These are phyloP conservation scores for Aspergillus phoenicis DNA, from an alignment of 2,329 filamentous ascomycete genomes.

Conservation along the genomic window DNA sequence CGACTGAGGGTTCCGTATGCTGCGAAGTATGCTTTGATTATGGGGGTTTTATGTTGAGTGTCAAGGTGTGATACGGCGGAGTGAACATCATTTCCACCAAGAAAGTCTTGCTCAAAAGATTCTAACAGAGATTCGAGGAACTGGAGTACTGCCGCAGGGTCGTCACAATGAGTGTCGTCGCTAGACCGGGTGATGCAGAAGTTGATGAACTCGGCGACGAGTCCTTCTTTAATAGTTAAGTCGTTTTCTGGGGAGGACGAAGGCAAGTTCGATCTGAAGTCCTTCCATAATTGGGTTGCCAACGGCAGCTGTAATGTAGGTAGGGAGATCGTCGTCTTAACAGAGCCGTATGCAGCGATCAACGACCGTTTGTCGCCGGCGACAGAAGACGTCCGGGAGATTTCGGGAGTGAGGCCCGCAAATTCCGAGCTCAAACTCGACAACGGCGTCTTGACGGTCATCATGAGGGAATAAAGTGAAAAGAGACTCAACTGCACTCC, in stretches of 20 bases:
- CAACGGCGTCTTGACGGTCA: background rate
- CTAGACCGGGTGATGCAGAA: background rate
- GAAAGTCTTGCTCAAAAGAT: background rate
- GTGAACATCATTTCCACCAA: background rate
- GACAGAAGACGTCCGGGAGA: constrained; percentile 1
- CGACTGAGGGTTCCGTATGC: background rate
- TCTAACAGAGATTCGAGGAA: background rate
- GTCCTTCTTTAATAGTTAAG: background rate
- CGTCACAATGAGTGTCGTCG: background rate
- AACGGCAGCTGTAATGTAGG: background rate
- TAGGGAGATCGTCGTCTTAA: background rate
- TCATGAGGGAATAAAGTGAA: background rate
- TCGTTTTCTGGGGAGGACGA: background rate
- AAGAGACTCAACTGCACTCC: background rate
- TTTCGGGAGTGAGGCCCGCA: constrained; percentile 1
- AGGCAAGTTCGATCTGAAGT: background rate
- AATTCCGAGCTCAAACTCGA: constrained; percentile 3
- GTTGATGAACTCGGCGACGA: constrained; percentile 1
- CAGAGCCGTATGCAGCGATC: background rate
- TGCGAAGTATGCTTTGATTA: constrained; percentile 1
- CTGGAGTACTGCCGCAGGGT: background rate
- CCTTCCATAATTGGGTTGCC: background rate
- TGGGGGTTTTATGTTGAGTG: background rate
- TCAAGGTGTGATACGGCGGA: background rate
- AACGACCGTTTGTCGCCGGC: constrained; percentile 3